Base-by-base conservation (phyloP, 106 monocot genomes). In the Allium fistulosum region DNA sequence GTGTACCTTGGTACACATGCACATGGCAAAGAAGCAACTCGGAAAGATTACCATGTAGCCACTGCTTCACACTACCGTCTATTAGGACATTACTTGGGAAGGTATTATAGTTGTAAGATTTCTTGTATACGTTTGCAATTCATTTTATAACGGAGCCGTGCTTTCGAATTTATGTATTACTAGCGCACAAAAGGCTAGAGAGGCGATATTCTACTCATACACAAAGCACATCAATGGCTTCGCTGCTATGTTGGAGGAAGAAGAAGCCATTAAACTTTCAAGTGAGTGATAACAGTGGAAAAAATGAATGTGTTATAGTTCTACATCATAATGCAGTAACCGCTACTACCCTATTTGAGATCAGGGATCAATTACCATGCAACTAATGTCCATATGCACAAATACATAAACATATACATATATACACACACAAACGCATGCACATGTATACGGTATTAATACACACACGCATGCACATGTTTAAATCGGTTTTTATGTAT, bases 151-250 rank as follows among this genome's bases (percentile, higher is more conserved):
- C 5, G 37, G 5, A 37, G 5, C 37, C 5, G 37, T 37, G 37
- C 37, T 4, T 50, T 45, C 28, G 8, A 67, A 26, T 58, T 27
- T 16, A 7, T 49, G 49, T 28, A 50, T 75, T 28, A 18, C 69
- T 61, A 93, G 92, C 67, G 75, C 79, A 71, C 69, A 85, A 51
- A 77, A 72, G 51, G 93, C 88, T 0, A 53, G 46, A 17, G 62
- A 72, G 46, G 73, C 79, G 0, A 88, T 88, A 6, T 58, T 88
- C 55, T 83, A 88, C 70, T 93, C 93, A 10, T 93, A 88, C 51
- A 74, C 73, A 0, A 93, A 79, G 12, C 48, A 77, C 62, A 93
- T 93, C 69, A 91, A 91, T 58, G 91, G 79, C 2, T 91, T 91
- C 58, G 86, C 91, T 48, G 91, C 91, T 46, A 64, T 28, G 1